These are phyloP conservation scores for Trypanosomatidae sp. DNA, from an alignment of 208 protist genomes.

Conservation along the genomic window DNA sequence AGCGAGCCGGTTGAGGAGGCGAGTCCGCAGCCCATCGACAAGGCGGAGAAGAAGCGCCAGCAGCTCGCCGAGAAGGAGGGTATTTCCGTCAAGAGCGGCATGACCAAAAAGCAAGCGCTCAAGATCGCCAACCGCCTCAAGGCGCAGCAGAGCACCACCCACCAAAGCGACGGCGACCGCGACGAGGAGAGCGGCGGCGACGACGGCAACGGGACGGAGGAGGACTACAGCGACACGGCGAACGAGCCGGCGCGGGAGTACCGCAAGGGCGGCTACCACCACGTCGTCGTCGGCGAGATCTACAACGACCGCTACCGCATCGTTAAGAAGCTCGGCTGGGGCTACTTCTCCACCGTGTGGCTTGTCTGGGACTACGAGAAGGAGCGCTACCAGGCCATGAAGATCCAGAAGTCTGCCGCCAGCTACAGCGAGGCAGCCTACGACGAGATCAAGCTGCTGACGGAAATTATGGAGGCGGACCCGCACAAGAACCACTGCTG, in stretches of 20 bases:
- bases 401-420: conserved; percentile 79
- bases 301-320: conserved; percentile 95
- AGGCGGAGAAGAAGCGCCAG: conserved; percentile 33
- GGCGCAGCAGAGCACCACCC: conserved; percentile 36
- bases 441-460: conserved; percentile 81
- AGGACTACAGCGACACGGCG: conserved; percentile 87
- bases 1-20: conserved; percentile 14
- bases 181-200: conserved; percentile 44
- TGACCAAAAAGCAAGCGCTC: conserved; percentile 64
- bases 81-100: conserved; percentile 72
- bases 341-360: conserved; percentile 99
- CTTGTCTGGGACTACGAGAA: conserved; percentile 96
- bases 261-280: conserved; percentile 97
- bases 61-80: conserved; percentile 41
- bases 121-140: conserved; percentile 45
- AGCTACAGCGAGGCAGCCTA: conserved; percentile 83
- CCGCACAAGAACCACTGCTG: conserved; percentile 67
- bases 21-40: conserved; percentile 10
- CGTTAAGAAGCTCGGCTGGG: conserved; percentile 98
- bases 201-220: conserved; percentile 50
- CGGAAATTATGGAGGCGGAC: conserved; percentile 82
- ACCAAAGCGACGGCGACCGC: conserved; percentile 40
- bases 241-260: conserved; percentile 88
- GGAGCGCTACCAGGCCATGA: conserved; percentile 87
- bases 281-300: conserved; percentile 92